Conservation (phyloP, 164 flowering plant species). For the Magnolia sinica region DNA sequence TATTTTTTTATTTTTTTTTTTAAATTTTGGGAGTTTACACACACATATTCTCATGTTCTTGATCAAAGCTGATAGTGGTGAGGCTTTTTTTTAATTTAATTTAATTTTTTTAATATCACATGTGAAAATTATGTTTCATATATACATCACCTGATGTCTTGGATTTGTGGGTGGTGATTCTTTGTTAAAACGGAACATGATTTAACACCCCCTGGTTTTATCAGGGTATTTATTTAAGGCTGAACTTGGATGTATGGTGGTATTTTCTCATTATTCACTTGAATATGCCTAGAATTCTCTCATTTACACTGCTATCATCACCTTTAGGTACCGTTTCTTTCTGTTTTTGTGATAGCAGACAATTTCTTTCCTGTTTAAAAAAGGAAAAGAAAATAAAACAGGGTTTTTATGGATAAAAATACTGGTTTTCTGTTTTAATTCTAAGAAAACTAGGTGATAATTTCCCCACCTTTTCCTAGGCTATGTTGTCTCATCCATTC, state of each 20-base stretch:
- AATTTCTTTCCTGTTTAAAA: background rate
- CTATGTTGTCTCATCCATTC: too few relatives aligned
- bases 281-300: background rate
- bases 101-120: too few relatives aligned
- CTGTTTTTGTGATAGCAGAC: background rate
- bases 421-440: too few relatives aligned
- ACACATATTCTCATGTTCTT: too few relatives aligned
- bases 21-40: too few relatives aligned
- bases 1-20: too few relatives aligned
- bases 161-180: background rate
- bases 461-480: too few relatives aligned
- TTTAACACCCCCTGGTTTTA: background rate
- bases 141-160: background rate
- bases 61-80: background rate
- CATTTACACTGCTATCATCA: background rate
- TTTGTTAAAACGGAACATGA: background rate
- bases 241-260: background rate
- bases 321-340: background rate
- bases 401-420: background rate
- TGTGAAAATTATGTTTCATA: background rate
- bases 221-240: background rate
- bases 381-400: too few relatives aligned
- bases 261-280: background rate
- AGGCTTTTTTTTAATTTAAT: too few relatives aligned
- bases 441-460: too few relatives aligned